A percentile compares a stretch with the other conserved stretches of the same genome.
These are phyloP conservation scores for Cephalotrichum gorgonifer DNA, from an alignment of 2,329 filamentous ascomycete species.

Conservation along the genomic window DNA sequence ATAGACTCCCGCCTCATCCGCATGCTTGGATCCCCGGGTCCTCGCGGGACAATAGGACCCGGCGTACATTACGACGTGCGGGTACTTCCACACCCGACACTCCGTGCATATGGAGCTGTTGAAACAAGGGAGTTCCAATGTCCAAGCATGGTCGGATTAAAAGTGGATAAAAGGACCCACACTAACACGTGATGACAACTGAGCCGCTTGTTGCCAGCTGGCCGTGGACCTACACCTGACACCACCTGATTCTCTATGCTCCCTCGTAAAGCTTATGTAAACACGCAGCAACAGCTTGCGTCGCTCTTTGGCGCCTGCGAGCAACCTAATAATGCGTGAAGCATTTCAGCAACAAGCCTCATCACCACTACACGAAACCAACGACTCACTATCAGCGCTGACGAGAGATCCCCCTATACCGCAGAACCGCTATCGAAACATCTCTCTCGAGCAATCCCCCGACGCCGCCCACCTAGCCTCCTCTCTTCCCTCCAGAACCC, in stretches of 20 bases:
- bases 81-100: too few species aligned
- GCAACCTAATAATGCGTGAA: neutral
- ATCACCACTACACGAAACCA: slow-evolving; percentile 4
- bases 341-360: neutral
- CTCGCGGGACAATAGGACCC: too few species aligned
- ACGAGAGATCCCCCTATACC: neutral
- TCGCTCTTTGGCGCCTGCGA: neutral
- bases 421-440: neutral
- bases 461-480: neutral
- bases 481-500: neutral
- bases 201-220: too few species aligned
- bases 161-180: too few species aligned
- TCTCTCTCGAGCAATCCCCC: neutral
- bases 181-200: too few species aligned
- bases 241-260: neutral
- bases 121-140: too few species aligned
- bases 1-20: neutral
- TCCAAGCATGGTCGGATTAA: too few species aligned
- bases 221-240: too few species aligned
- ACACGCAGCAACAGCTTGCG: neutral
- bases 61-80: too few species aligned
- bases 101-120: too few species aligned
- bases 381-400: neutral
- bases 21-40: too few species aligned
- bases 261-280: neutral